These are phyloP conservation scores for Quercus mongolica DNA, from an alignment of 306 rosid species.

Conservation along the genomic window DNA sequence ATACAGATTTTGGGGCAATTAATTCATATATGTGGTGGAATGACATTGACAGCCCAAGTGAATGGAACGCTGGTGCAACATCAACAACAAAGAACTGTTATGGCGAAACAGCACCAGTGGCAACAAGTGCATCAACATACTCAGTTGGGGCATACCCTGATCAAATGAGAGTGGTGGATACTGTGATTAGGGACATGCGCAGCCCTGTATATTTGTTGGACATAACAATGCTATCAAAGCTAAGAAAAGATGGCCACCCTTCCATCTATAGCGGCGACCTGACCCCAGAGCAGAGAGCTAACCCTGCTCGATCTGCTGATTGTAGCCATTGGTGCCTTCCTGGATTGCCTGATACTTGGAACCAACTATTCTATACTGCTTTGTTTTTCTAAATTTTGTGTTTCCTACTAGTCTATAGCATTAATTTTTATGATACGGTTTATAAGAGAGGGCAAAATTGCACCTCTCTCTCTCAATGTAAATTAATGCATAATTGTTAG, in stretches of 20 bases:
- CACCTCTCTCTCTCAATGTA: conserved; percentile 27
- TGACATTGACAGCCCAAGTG: conserved; percentile 55
- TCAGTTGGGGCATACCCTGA: conserved; percentile 49
- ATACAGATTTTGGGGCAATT: not conserved
- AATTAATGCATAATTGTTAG: not conserved
- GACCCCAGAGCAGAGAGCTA: conserved; percentile 69
- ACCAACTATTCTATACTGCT: conserved; percentile 65
- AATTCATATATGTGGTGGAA: not conserved
- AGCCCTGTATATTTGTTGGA: conserved; percentile 63
- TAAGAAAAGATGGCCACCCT: conserved; percentile 86
- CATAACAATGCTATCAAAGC: conserved; percentile 75
- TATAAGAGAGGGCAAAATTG: conserved; percentile 18
- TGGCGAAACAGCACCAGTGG: conserved; percentile 69
- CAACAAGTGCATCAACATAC: conserved; percentile 31
- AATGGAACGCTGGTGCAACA: conserved; percentile 55
- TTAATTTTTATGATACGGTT: not conserved
- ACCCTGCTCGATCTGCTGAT: conserved; percentile 71
- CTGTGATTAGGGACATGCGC: conserved; percentile 65
- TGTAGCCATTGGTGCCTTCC: conserved; percentile 99
- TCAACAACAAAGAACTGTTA: conserved; percentile 65
- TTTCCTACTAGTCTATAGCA: not conserved
- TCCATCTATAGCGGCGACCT: conserved; percentile 86
- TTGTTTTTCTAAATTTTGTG: conserved; percentile 40
- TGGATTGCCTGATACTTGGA: conserved; percentile 95
- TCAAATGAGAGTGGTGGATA: conserved; percentile 76